Evolutionary conservation across 2,329 filamentous ascomycete species (phyloP), one percentile per base, ranked within the genome.

Genomic region (Microcyclospora pomicola): DNA sequence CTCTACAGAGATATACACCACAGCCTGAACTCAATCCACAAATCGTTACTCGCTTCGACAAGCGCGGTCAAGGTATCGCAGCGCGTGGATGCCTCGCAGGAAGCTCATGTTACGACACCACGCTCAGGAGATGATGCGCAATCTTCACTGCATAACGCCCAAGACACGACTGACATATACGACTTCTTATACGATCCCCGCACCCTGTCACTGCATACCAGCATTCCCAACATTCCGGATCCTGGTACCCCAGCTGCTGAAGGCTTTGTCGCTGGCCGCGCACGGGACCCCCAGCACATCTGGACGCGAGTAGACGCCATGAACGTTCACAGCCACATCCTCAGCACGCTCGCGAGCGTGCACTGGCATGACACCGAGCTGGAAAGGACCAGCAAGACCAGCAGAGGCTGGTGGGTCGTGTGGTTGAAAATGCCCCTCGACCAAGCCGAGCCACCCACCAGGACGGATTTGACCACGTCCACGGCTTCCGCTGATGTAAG

Each of bases 341-440:
- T 80, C 16, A 67, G 67, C 40, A 75, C 71, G 0, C 63, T 75
- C 36, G 53, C 57, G n/a, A 64, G 66, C 40, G 75, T 73, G 2
- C 62, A 68, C 2, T 56, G 56, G 15, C 58, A 57, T 1, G 45
- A 54, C 1, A 53, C 59, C 7, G 73, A 78, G 43, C 60, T 72
- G 6, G 75, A 80, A 49, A 64, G 72, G 27, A 77, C 71, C 1
- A 71, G 69, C 54, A 79, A 78, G 55, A 78, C 75, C 0, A 67
- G 59, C 32, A 66, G 75, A n/a, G 72, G 72, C 6, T 80, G 75
- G 75, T 80, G 75, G 75, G 65, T 80, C 2, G 69, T 77, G 15
- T 80, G 75, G 75, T 69, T 78, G 55, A 66, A 72, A 7, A 55
- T 77, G 24, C 61, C 61, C 5, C 12, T n/a, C 30, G 30, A 31